phyloP scores from a whole-genome alignment of 331 rosid genomes.

The Pyrus hybrid region DNA sequence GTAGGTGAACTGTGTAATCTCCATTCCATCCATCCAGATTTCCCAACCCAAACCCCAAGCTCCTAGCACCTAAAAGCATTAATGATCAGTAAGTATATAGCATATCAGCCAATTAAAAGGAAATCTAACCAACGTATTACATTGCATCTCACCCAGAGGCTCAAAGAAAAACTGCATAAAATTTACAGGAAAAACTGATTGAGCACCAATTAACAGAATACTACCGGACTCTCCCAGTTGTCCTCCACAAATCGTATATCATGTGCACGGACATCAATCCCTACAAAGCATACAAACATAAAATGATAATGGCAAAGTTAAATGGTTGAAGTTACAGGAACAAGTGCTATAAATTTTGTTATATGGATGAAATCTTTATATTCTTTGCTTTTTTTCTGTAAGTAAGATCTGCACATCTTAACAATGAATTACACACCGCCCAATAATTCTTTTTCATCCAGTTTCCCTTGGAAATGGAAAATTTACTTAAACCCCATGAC shows the following conservation, averaged over 20 bases:
- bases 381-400: not conserved
- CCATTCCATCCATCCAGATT: slow-evolving; percentile 99
- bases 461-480: not conserved
- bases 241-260: slow-evolving; percentile 98
- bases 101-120: not conserved
- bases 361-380: not conserved
- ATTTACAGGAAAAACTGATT: not conserved
- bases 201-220: slow-evolving; percentile 10
- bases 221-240: slow-evolving; percentile 99
- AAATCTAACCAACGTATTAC: not conserved
- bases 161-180: not conserved
- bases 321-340: slow-evolving; percentile 6
- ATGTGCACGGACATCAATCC: slow-evolving; percentile 78
- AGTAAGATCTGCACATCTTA: not conserved
- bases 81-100: not conserved
- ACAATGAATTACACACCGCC: not conserved
- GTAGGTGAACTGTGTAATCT: slow-evolving; percentile 93
- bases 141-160: slow-evolving; percentile 12
- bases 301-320: slow-evolving; percentile 16
- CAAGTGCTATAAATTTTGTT: not conserved
- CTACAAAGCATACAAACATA: slow-evolving; percentile 33
- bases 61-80: slow-evolving; percentile 74
- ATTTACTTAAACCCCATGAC: not conserved
- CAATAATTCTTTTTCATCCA: not conserved
- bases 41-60: slow-evolving; percentile 99